These are phyloP conservation scores for Erigeron canadensis DNA, from an alignment of 129 eudicot species.

Conservation along the genomic window DNA sequence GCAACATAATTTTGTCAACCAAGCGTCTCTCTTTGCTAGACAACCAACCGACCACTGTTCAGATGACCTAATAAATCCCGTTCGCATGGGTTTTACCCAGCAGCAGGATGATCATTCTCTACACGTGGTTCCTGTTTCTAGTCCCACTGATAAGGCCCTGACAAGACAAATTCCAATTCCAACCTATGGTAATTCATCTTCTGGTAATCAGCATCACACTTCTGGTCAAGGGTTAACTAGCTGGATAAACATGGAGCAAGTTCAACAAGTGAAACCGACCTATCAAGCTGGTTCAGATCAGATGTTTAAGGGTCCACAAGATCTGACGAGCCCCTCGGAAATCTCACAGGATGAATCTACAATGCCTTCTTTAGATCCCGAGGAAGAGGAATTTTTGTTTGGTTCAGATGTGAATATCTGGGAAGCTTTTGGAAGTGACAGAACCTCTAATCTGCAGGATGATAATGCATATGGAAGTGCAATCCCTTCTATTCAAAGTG, in stretches of 20 bases:
- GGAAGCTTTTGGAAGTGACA: constrained; percentile 77
- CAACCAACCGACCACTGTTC: constrained; percentile 48
- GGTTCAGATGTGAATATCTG: constrained; percentile 85
- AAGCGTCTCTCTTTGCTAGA: constrained; percentile 40
- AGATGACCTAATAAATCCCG: constrained; percentile 41
- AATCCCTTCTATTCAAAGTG: constrained; percentile 74
- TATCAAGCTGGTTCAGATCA: constrained; percentile 22
- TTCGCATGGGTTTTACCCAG: constrained; percentile 43
- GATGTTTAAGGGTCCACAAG: constrained; percentile 6
- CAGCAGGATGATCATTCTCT: constrained; percentile 79
- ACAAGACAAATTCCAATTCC: background rate
- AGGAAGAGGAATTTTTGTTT: constrained; percentile 81
- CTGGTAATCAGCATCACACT: constrained; percentile 40
- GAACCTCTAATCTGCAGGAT: constrained; percentile 42
- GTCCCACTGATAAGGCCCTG: background rate
- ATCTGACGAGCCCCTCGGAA: constrained; percentile 21
- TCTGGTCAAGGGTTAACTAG: constrained; percentile 44
- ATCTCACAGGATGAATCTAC: constrained; percentile 37
- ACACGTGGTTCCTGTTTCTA: constrained; percentile 72
- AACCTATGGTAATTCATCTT: constrained; percentile 19
- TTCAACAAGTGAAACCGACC: constrained; percentile 39
- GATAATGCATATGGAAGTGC: constrained; percentile 46
- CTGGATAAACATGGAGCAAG: constrained; percentile 41
- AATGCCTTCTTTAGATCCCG: constrained; percentile 60
- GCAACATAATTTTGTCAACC: constrained; percentile 40